Base-by-base conservation (phyloP, 805 yeast species). In the Candida nanaspora region DNA sequence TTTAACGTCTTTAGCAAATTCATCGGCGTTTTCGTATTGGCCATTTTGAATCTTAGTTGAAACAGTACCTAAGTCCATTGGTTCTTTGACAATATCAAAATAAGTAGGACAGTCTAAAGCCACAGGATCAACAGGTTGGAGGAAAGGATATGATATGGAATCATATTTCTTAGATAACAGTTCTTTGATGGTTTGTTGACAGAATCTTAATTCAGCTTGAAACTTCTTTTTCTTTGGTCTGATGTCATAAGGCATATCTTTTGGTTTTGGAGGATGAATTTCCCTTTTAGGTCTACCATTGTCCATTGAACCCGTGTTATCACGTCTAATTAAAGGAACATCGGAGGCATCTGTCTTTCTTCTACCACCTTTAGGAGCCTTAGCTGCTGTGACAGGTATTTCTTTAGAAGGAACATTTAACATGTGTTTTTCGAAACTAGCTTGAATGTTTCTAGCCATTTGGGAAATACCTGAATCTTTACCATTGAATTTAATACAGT, bases 181-280 rank as follows among this genome's bases (percentile, higher is more conserved):
- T 53, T 93, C 98, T 57, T 84, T 86, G 41, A 93, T 63, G 3
- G 89, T 78, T 57, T 77, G 84, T 50, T 78, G 82, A 57, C 95
- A 86, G 63, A 82, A 93, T 55, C 89, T 74, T 58, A 93, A 74
- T 61, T 91, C 97, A 9, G 91, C 83, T 31, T 91, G 94, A 56
- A 71, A 80, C 68, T 87, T 91, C 75, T 91, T 89, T 65, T 86
- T 86, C 49, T 94, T 77, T 35, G 98, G 98, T 56, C 89, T 73
- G 40, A 79, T 79, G 55, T 88, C 96, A 55, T 86, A 87, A 3
- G 95, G 94, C 61, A 89, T 77, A 58, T 93, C 97, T 56, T 86
- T 86, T 26, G 96, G 86, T 56, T 85, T 82, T 40, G 98, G 98
- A 3, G 98, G 98, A 59, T 89, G 97, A 37, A 93, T 87, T 50